These are phyloP conservation scores for Bertia moriformis DNA, from an alignment of 2,329 filamentous ascomycete genomes.

Conservation along the genomic window DNA sequence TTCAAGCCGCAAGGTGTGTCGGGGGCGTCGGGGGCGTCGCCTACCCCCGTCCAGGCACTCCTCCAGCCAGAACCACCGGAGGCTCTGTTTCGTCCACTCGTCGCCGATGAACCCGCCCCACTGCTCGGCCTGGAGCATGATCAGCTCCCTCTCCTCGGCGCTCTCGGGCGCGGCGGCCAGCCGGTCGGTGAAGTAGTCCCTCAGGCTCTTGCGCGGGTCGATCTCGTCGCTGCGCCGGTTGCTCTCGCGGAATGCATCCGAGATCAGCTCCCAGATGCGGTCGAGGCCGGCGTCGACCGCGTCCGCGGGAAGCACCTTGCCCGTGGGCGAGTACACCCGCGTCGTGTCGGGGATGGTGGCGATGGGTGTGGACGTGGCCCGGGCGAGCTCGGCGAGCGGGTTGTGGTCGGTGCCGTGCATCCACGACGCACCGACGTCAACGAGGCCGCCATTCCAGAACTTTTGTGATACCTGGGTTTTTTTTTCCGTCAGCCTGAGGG, in stretches of 20 bases:
- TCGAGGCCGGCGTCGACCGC: background rate
- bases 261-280: slow-evolving; percentile 30
- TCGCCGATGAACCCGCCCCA: slow-evolving; percentile 38
- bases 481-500: no score
- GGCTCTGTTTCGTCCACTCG: slow-evolving; percentile 23
- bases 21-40: background rate
- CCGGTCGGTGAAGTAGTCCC: slow-evolving; percentile 30
- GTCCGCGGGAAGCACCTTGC: background rate
- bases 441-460: background rate
- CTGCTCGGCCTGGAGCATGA: background rate
- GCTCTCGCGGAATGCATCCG: slow-evolving; percentile 33
- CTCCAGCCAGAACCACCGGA: slow-evolving; percentile 42
- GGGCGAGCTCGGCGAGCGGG: background rate
- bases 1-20: background rate
- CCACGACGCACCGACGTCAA: background rate
- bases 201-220: slow-evolving; percentile 24
- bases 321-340: background rate
- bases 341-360: background rate
- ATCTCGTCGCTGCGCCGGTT: slow-evolving; percentile 25
- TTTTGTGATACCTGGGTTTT: background rate
- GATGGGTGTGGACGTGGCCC: background rate
- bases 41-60: slow-evolving; percentile 36
- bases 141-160: slow-evolving; percentile 11
- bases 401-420: background rate
- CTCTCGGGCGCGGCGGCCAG: slow-evolving; percentile 19